phyloP scores from a whole-genome alignment of 176 grass and related monocot species.

The Ampelocalamus luodianensis region DNA sequence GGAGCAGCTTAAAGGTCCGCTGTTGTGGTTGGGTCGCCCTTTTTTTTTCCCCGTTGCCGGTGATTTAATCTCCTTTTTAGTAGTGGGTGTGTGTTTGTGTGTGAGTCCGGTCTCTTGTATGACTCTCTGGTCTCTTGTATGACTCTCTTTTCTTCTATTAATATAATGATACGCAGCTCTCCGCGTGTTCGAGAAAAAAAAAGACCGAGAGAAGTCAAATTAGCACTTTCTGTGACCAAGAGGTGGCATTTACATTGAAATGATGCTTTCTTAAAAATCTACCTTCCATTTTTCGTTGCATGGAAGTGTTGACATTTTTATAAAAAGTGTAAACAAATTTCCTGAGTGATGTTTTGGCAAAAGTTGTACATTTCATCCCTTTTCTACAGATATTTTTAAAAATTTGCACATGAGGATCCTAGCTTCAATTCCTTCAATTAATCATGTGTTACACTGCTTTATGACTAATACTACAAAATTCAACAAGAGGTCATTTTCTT shows the following conservation, averaged over 20 bases:
- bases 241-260: conserved; percentile 23
- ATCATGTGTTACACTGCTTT: background rate
- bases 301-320: background rate
- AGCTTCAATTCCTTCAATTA: background rate
- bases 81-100: too few relatives aligned
- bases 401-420: background rate
- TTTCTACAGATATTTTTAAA: background rate
- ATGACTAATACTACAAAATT: background rate
- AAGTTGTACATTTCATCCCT: background rate
- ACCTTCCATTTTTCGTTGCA: background rate
- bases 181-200: too few relatives aligned
- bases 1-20: too few relatives aligned
- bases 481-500: conserved; percentile 31
- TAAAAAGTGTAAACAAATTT: background rate
- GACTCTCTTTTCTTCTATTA: too few relatives aligned
- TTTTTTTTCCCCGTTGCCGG: too few relatives aligned
- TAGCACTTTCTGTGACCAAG: background rate
- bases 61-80: too few relatives aligned
- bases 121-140: too few relatives aligned
- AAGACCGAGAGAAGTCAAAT: background rate
- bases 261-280: conserved; percentile 17
- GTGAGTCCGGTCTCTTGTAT: too few relatives aligned
- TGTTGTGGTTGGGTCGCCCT: too few relatives aligned
- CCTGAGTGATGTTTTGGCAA: background rate
- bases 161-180: too few relatives aligned